Conservation (phyloP, 768 basidiomycete genomes). For the Gymnopilus dilepis region DNA sequence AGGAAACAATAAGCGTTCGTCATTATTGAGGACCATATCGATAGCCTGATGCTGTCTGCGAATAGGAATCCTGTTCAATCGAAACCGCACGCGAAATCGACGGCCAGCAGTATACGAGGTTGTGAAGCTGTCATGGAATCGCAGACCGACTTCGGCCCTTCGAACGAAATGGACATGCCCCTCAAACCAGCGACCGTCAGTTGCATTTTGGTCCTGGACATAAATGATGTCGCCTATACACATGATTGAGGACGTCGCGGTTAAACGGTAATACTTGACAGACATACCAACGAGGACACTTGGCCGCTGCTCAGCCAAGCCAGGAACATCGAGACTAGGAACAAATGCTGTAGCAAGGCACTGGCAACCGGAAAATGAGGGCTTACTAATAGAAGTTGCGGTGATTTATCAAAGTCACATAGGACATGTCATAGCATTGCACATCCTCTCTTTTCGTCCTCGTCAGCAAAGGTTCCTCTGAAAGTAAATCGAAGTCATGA, state of each 20-base stretch:
- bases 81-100: slow-evolving; percentile 58
- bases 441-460: slow-evolving; percentile 42
- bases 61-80: slow-evolving; percentile 58
- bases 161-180: slow-evolving; percentile 62
- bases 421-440: slow-evolving; percentile 40
- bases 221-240: slow-evolving; percentile 56
- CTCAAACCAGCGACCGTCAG: slow-evolving; percentile 56
- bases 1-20: slow-evolving; percentile 59
- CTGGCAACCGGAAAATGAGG: background rate
- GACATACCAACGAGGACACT: slow-evolving; percentile 58
- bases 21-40: slow-evolving; percentile 43
- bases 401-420: slow-evolving; percentile 36
- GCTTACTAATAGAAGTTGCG: slow-evolving; percentile 46
- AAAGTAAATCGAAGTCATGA: background rate
- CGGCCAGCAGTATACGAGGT: slow-evolving; percentile 35
- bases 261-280: background rate
- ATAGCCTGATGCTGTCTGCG: slow-evolving; percentile 67
- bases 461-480: background rate
- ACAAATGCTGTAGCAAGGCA: background rate
- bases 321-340: slow-evolving; percentile 38
- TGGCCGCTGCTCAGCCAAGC: slow-evolving; percentile 62
- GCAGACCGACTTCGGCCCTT: slow-evolving; percentile 53
- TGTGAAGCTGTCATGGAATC: slow-evolving; percentile 52
- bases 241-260: background rate
- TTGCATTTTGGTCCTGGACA: slow-evolving; percentile 47